These are phyloP conservation scores for Suillus spraguei DNA, from an alignment of 768 basidiomycete genomes.

Conservation along the genomic window DNA sequence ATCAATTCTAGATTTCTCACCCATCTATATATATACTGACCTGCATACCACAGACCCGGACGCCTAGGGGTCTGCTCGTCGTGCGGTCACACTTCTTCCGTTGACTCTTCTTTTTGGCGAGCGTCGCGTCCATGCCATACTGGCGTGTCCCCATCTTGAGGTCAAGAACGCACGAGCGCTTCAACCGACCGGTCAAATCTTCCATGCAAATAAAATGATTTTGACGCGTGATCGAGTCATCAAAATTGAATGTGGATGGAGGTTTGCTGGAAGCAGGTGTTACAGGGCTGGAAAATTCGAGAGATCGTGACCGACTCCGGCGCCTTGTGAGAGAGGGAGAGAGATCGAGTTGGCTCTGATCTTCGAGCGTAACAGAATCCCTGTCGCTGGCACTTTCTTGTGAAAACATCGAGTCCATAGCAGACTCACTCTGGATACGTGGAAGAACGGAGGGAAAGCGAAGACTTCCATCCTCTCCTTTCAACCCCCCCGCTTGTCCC, in stretches of 20 bases:
- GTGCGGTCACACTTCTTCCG: slow-evolving; percentile 97
- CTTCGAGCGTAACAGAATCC: slow-evolving; percentile 37
- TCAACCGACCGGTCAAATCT: slow-evolving; percentile 91
- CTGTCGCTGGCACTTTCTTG: slow-evolving; percentile 45
- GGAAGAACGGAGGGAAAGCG: slow-evolving; percentile 45
- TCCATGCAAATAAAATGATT: slow-evolving; percentile 99
- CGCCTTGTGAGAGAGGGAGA: slow-evolving; percentile 34
- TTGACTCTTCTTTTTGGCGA: slow-evolving; percentile 96
- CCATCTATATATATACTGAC: slow-evolving; percentile 47
- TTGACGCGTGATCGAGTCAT: slow-evolving; percentile 72
- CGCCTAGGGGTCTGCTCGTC: slow-evolving; percentile 88
- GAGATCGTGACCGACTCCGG: slow-evolving; percentile 46
- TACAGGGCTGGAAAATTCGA: slow-evolving; percentile 28
- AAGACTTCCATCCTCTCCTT: slow-evolving; percentile 41
- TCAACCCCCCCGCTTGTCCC: slow-evolving; percentile 38
- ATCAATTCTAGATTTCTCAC: slow-evolving; percentile 3
- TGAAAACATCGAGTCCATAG: slow-evolving; percentile 38
- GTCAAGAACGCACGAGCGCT: slow-evolving; percentile 93
- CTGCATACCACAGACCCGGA: slow-evolving; percentile 98
- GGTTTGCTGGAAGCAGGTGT: slow-evolving; percentile 31
- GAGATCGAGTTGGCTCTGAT: slow-evolving; percentile 25
- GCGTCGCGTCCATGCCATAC: slow-evolving; percentile 94
- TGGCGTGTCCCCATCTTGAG: slow-evolving; percentile 99
- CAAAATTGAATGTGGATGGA: slow-evolving; percentile 39
- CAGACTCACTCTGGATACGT: slow-evolving; percentile 66